Conservation (phyloP, 2,329 filamentous ascomycete genomes). For the Cryphonectria nitschkei region DNA sequence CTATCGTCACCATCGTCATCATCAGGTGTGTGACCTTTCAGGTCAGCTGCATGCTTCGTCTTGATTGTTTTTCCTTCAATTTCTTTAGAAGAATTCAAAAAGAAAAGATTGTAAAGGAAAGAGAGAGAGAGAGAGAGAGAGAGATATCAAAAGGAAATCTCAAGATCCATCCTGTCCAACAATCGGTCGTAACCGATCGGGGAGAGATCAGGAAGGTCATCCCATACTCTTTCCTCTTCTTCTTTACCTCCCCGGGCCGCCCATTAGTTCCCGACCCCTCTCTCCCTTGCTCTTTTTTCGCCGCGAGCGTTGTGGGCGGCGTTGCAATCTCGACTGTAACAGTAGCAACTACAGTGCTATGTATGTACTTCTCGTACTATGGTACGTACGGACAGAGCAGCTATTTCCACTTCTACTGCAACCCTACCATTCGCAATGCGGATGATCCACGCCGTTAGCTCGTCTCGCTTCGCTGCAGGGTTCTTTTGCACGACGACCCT, state of each 20-base stretch:
- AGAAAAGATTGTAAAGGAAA: no score
- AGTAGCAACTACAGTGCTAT: neutral
- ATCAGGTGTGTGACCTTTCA: neutral
- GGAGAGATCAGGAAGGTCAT: neutral
- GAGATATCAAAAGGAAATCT: no score
- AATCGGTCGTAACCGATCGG: neutral
- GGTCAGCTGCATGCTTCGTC: neutral
- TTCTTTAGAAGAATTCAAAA: no score
- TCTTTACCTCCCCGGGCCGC: neutral
- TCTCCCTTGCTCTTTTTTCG: neutral
- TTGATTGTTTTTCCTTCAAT: no score
- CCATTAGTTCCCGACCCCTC: neutral
- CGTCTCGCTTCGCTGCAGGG: neutral
- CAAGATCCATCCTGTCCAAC: neutral
- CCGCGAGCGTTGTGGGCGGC: neutral
- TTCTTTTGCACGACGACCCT: slow-evolving; percentile 7
- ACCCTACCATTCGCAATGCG: neutral
- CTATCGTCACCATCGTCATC: neutral
- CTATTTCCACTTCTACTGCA: slow-evolving; percentile 8
- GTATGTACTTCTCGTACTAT: neutral
- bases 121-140: no score
- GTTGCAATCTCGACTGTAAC: neutral
- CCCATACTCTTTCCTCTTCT: neutral
- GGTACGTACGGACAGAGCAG: neutral
- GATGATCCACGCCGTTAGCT: neutral